These are phyloP conservation scores for Kitagawia praeruptora DNA, from an alignment of 129 eudicot genomes.

Conservation along the genomic window DNA sequence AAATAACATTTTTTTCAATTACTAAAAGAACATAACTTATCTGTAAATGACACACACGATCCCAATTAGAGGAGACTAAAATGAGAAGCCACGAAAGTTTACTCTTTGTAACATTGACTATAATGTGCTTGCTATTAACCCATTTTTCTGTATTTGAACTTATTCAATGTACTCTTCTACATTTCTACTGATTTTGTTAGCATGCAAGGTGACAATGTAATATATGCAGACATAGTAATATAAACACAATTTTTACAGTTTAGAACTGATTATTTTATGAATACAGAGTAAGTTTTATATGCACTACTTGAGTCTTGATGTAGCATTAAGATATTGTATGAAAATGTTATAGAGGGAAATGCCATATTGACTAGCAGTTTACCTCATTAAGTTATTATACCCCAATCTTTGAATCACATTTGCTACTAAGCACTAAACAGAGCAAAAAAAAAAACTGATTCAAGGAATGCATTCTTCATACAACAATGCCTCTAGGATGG, in stretches of 20 bases:
- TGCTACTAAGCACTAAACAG: background rate
- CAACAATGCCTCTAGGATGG: background rate
- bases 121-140: background rate
- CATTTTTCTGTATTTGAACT: background rate
- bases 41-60: background rate
- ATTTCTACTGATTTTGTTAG: background rate
- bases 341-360: background rate
- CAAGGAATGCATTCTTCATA: background rate
- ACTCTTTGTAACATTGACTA: background rate
- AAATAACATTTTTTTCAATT: background rate
- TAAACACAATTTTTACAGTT: background rate
- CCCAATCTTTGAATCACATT: background rate
- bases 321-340: background rate
- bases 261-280: background rate
- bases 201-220: background rate
- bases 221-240: too few relatives aligned
- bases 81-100: background rate
- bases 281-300: background rate
- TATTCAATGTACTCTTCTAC: background rate
- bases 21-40: slow-evolving; percentile 1
- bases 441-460: background rate
- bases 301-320: background rate
- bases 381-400: background rate
- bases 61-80: background rate
- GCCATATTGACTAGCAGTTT: background rate